These are phyloP conservation scores for Citrus australasica DNA, from an alignment of 345 rosid genomes.

Conservation along the genomic window DNA sequence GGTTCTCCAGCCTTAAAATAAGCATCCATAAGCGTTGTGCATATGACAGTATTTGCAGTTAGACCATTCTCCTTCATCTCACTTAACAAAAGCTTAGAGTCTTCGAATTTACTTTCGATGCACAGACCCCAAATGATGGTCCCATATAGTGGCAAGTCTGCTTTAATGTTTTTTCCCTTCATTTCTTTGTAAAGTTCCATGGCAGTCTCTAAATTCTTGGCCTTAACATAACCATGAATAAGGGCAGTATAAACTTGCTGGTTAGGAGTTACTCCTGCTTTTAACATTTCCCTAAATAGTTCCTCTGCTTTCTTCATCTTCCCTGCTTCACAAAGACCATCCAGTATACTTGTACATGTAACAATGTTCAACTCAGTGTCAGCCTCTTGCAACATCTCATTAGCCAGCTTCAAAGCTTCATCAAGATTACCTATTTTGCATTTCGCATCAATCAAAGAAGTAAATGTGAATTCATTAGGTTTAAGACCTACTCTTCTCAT, in stretches of 20 bases:
- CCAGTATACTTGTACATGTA: conserved; percentile 52
- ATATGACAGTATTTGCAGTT: conserved; percentile 44
- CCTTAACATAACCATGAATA: conserved; percentile 57
- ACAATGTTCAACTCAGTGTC: conserved; percentile 47
- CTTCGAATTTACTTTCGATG: conserved; percentile 44
- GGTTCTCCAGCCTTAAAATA: conserved; percentile 54
- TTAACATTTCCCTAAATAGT: conserved; percentile 38
- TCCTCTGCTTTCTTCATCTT: conserved; percentile 55
- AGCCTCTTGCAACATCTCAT: conserved; percentile 54
- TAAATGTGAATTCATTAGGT: conserved; percentile 71
- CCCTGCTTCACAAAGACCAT: conserved; percentile 59
- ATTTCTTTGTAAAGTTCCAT: conserved; percentile 45
- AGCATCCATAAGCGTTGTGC: conserved; percentile 60
- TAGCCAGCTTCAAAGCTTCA: conserved; percentile 54
- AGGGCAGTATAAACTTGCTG: conserved; percentile 51
- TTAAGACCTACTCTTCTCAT: conserved; percentile 61
- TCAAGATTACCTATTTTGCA: conserved; percentile 48
- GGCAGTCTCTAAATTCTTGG: conserved; percentile 45
- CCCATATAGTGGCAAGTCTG: conserved; percentile 56
- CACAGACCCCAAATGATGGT: conserved; percentile 65
- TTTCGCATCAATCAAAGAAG: conserved; percentile 63
- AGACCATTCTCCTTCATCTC: conserved; percentile 53
- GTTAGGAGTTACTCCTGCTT: conserved; percentile 48
- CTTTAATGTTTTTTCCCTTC: conserved; percentile 44
- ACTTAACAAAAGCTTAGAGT: conserved; percentile 36